Conservation (phyloP, 768 basidiomycete genomes). For the Coprinopsis marcescibilis region DNA sequence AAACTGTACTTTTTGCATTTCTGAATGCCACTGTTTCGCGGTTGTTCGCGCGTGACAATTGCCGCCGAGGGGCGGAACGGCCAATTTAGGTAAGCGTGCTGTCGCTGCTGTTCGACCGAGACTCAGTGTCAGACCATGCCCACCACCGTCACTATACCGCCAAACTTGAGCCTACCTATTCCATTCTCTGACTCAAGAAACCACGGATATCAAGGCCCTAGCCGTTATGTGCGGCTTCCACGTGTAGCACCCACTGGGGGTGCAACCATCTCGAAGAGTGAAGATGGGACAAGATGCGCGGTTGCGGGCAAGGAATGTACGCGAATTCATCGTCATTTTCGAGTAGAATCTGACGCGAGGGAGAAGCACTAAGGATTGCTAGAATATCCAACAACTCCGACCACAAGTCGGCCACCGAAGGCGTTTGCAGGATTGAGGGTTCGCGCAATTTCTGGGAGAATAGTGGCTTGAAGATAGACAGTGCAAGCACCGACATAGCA, state of each 20-base stretch:
- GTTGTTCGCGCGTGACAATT: too few relatives aligned
- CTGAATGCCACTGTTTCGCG: not conserved
- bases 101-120: not conserved
- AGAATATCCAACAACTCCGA: slow-evolving; percentile 47
- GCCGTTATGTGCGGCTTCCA: slow-evolving; percentile 51
- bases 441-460: slow-evolving; percentile 77
- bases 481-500: slow-evolving; percentile 73
- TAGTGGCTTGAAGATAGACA: slow-evolving; percentile 73
- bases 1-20: not conserved
- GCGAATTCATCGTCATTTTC: slow-evolving; percentile 13
- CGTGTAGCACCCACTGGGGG: slow-evolving; percentile 59
- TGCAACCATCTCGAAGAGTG: slow-evolving; percentile 60
- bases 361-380: slow-evolving; percentile 53
- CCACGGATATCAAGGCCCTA: slow-evolving; percentile 24
- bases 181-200: not conserved
- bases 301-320: slow-evolving; percentile 78
- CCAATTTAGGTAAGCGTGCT: too few relatives aligned
- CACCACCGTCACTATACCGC: not conserved
- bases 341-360: not conserved
- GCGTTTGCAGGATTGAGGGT: slow-evolving; percentile 63
- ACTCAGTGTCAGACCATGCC: not conserved
- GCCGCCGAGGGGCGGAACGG: too few relatives aligned
- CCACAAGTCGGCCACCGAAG: slow-evolving; percentile 48
- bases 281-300: slow-evolving; percentile 61
- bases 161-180: not conserved